Base-by-base conservation (phyloP, 371 early-diverging fungal species). In the Batkoa obscura region DNA sequence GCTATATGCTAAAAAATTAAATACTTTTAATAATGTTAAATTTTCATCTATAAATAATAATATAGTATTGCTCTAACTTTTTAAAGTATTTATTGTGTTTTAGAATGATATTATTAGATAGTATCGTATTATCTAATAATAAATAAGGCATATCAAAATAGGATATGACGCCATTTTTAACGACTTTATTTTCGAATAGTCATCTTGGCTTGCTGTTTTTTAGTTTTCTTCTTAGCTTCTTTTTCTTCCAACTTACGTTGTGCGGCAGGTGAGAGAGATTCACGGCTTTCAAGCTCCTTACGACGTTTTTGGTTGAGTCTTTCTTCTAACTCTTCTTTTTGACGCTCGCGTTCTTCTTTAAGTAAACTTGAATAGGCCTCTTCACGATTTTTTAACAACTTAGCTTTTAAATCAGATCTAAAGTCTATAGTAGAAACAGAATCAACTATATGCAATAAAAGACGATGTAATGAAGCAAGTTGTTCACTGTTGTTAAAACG, bases 201-300 rank as follows among this genome's bases (percentile, higher is more conserved):
- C 38, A 48, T 53, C 30, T 53, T 53, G 23, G 53, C 53, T n/a
- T 17, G 15, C 2, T 53, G 35, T 39, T 53, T 53, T 13, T 23
- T 5, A n/a, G 35, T 53, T 37, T 35, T 39, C 17, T 35, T 30
- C 17, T 39, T 35, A 35, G 53, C 36, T 30, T 53, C 53, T 53
- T 53, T 53, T 23, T 53, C 53, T 35, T 53, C 53, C 15, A 53
- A 35, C 42, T 53, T 53, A 39, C 53, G 53, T 39, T 53, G 53
- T 35, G 17, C 32, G 2, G 17, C 32, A 38, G 53, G 53, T 13
- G 53, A 37, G 2, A 53, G 39, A 3, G 3, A 8, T 23, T n/a
- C 39, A 13, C 53, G 35, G n/a, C 39, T n/a, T 53, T 53, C 53
- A 15, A 53, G 30, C 39, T 53, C 53, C 23, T 32, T 12, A 17